Conservation (phyloP, 2,329 filamentous ascomycete genomes). For the Grosmannia clavigera region DNA sequence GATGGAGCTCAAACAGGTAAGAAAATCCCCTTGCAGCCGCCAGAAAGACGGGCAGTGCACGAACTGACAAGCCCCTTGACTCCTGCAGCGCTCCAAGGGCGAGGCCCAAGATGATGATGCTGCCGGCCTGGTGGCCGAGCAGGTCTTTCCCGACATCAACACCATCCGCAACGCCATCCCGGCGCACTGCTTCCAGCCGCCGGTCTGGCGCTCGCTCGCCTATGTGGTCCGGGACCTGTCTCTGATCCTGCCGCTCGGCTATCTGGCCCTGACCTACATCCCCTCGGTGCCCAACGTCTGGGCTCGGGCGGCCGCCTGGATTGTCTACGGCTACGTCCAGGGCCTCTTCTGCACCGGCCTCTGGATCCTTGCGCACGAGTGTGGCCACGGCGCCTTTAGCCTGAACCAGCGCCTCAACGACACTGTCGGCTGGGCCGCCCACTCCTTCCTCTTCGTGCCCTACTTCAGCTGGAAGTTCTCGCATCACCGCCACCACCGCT, state of each 20-base stretch:
- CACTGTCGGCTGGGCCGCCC: constrained; percentile 77
- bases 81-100: not conserved
- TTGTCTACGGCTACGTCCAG: constrained; percentile 64
- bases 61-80: not conserved
- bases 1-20: not conserved
- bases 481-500: constrained; percentile 99
- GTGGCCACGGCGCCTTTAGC: constrained; percentile 93
- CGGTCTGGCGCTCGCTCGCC: constrained; percentile 56
- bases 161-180: constrained; percentile 94
- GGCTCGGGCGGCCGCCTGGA: constrained; percentile 52
- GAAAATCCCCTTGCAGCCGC: not conserved
- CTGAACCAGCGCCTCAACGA: constrained; percentile 84
- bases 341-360: constrained; percentile 86
- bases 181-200: constrained; percentile 91
- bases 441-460: constrained; percentile 74
- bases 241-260: constrained; percentile 65
- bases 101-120: not conserved
- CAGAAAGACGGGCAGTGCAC: no score
- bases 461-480: constrained; percentile 99
- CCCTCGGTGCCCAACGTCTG: constrained; percentile 68
- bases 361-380: constrained; percentile 97
- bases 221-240: constrained; percentile 78
- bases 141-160: constrained; percentile 55
- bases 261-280: constrained; percentile 77
- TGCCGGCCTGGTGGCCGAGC: not conserved